Conservation (phyloP, 2,329 filamentous ascomycete species). For the Sporothrix humicola region DNA sequence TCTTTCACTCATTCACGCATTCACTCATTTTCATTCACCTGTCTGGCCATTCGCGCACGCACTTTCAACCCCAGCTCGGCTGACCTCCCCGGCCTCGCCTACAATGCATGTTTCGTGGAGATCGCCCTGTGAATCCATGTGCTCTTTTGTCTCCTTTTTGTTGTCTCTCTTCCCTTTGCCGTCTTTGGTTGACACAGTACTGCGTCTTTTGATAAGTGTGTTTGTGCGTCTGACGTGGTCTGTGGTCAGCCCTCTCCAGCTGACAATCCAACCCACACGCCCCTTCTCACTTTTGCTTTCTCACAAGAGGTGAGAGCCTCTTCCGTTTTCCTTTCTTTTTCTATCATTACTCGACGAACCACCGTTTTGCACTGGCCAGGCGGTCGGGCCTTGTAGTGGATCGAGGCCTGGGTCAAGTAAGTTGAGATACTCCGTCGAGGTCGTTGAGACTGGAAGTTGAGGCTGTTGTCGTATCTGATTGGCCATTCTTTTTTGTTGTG, state of each 20-base stretch:
- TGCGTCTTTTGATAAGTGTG: neutral
- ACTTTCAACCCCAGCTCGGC: neutral
- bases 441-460: neutral
- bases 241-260: constrained; percentile 8
- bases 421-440: neutral
- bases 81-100: constrained; percentile 5
- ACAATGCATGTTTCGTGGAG: neutral
- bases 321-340: neutral
- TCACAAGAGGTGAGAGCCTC: neutral
- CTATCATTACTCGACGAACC: neutral
- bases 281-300: constrained; percentile 7
- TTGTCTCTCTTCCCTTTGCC: neutral
- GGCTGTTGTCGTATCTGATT: neutral
- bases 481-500: neutral
- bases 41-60: neutral
- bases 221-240: constrained; percentile 5
- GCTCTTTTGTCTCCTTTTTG: neutral
- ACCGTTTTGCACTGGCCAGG: constrained; percentile 17
- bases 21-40: neutral
- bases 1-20: too few relatives aligned
- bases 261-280: neutral
- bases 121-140: neutral
- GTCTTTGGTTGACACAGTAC: neutral
- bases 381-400: neutral
- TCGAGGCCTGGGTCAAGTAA: neutral